Evolutionary conservation across 345 rosid species (phyloP).

Genomic region (Pugionium cornutum): DNA sequence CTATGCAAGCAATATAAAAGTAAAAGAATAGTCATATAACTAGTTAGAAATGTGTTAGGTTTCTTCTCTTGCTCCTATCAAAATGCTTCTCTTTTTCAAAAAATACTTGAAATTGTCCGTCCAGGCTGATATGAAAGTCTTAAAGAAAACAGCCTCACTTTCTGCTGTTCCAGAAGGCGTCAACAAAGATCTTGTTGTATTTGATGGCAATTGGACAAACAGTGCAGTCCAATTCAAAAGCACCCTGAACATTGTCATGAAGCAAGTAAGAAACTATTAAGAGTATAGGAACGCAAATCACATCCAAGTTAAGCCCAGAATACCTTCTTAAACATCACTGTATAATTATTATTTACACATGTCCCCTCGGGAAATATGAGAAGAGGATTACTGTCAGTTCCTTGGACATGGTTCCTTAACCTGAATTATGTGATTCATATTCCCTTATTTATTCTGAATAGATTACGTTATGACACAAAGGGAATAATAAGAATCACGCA

Average conservation of each 20-base stretch:
- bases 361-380: conserved; percentile 94
- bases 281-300: background rate
- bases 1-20: background rate
- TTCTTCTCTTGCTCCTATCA: no score
- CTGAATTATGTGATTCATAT: conserved; percentile 46
- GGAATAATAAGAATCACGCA: conserved; percentile 27
- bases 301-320: background rate
- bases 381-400: conserved; percentile 85
- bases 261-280: conserved; percentile 21
- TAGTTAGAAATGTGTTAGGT: background rate
- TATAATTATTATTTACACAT: conserved; percentile 91
- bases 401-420: conserved; percentile 80
- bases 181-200: conserved; percentile 95
- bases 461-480: background rate
- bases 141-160: conserved; percentile 56
- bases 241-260: conserved; percentile 63
- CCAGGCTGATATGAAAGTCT: background rate
- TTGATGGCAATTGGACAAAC: conserved; percentile 97
- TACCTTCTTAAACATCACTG: conserved; percentile 98
- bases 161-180: conserved; percentile 99
- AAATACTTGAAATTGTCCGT: background rate
- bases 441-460: conserved; percentile 29
- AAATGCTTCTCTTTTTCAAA: background rate
- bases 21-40: background rate
- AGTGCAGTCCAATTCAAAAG: conserved; percentile 93